A percentile compares a stretch with the other conserved stretches of the same genome.
Conservation (phyloP, 2,329 filamentous ascomycete genomes). For the Neopestalotiopsis sp. region DNA sequence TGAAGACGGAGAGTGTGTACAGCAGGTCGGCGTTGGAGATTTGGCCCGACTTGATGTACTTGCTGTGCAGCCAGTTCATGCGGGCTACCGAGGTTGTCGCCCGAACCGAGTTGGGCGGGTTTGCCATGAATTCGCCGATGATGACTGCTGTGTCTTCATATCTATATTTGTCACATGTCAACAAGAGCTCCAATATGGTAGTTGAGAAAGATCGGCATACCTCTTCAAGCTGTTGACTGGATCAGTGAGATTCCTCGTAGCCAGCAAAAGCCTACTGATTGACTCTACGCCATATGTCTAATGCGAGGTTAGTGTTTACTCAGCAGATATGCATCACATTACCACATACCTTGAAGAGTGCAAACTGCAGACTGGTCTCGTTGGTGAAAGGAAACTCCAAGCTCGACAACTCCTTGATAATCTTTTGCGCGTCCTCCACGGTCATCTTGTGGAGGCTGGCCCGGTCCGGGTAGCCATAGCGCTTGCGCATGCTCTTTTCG, state of each 20-base stretch:
- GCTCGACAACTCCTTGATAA: constrained; percentile 29
- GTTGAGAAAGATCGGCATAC: constrained; percentile 10
- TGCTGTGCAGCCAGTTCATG: constrained; percentile 44
- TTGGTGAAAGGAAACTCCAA: constrained; percentile 35
- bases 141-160: constrained; percentile 37
- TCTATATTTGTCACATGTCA: constrained; percentile 20
- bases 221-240: constrained; percentile 36
- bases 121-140: constrained; percentile 36
- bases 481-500: constrained; percentile 28
- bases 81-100: constrained; percentile 40
- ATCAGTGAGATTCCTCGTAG: constrained; percentile 36
- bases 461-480: constrained; percentile 29
- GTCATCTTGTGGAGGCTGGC: constrained; percentile 36
- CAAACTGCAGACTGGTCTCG: constrained; percentile 33
- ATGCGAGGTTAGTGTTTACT: neutral
- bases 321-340: neutral
- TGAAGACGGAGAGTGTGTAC: constrained; percentile 59
- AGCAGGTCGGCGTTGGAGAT: constrained; percentile 43
- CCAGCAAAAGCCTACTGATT: constrained; percentile 35
- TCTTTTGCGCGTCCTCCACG: constrained; percentile 34
- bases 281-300: constrained; percentile 39
- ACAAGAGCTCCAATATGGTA: neutral
- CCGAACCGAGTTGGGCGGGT: constrained; percentile 41
- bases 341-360: constrained; percentile 35
- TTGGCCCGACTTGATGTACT: constrained; percentile 37